A percentile compares a stretch with the other conserved stretches of the same genome.
phyloP scores from a whole-genome alignment of 345 rosid genomes.

The Punica granatum region DNA sequence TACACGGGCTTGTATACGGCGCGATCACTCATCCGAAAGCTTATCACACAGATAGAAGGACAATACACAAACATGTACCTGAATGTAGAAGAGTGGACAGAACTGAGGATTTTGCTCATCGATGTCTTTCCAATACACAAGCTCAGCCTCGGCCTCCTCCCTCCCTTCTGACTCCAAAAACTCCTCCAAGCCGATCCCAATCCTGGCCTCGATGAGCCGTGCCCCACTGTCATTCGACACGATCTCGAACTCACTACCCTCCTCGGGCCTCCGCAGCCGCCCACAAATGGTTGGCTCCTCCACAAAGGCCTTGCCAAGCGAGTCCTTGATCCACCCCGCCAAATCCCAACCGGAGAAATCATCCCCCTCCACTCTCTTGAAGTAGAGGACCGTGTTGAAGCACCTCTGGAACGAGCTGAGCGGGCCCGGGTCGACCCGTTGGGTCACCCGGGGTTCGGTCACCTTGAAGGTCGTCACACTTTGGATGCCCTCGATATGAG shows the following conservation, averaged over 20 bases:
- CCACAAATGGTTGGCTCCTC: slow-evolving; percentile 63
- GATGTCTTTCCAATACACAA: slow-evolving; percentile 71
- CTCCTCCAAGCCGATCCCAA: slow-evolving; percentile 31
- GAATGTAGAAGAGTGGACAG: slow-evolving; percentile 67
- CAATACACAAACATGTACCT: slow-evolving; percentile 23
- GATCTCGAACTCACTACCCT: slow-evolving; percentile 39
- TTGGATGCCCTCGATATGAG: slow-evolving; percentile 43
- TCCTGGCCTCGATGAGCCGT: slow-evolving; percentile 55
- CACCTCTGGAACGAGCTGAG: slow-evolving; percentile 30
- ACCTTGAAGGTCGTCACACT: slow-evolving; percentile 34
- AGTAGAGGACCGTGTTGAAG: slow-evolving; percentile 44
- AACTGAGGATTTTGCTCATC: slow-evolving; percentile 56
- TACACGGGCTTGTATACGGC: no score
- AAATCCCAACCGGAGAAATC: slow-evolving; percentile 48
- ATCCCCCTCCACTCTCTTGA: slow-evolving; percentile 24
- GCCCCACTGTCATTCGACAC: slow-evolving; percentile 68
- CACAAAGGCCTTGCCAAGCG: slow-evolving; percentile 43
- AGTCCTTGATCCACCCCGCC: slow-evolving; percentile 75
- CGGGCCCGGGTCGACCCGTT: slow-evolving; percentile 27
- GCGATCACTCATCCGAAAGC: no score
- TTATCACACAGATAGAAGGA: no score
- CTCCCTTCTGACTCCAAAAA: slow-evolving; percentile 36
- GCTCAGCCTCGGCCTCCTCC: slow-evolving; percentile 39
- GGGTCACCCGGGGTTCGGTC: slow-evolving; percentile 46
- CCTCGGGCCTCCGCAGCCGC: slow-evolving; percentile 37